Conservation (phyloP, 371 early-diverging fungal genomes). For the Mucor sp. region DNA sequence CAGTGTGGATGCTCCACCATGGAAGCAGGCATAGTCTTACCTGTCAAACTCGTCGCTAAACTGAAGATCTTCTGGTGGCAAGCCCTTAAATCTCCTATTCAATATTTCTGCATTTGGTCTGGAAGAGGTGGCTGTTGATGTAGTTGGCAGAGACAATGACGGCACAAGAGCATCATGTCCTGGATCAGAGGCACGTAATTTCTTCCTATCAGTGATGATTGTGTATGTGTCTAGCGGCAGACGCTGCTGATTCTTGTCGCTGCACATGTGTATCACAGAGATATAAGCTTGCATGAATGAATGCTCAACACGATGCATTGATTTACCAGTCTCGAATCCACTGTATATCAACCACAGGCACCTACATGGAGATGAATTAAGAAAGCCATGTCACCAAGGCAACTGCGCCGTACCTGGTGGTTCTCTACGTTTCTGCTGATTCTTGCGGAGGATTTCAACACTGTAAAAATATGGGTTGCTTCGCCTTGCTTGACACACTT, state of each 20-base stretch:
- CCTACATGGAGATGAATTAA: background rate
- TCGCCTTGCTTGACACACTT: constrained; percentile 13
- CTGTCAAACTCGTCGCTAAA: constrained; percentile 1
- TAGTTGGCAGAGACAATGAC: background rate
- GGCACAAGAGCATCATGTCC: background rate
- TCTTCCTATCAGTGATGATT: constrained; percentile 5
- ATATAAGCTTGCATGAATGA: background rate
- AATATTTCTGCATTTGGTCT: constrained; percentile 8
- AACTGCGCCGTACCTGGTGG: constrained; percentile 13
- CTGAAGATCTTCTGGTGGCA: constrained; percentile 8
- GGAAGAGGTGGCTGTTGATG: background rate
- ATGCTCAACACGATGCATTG: background rate
- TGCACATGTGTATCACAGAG: background rate
- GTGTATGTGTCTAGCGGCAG: constrained; percentile 19
- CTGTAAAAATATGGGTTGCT: constrained; percentile 34
- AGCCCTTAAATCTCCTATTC: constrained; percentile 6
- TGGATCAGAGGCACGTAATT: background rate
- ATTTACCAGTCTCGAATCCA: constrained; percentile 44
- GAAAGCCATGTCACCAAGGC: background rate
- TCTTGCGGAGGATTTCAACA: constrained; percentile 33
- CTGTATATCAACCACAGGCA: constrained; percentile 31
- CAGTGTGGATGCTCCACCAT: background rate
- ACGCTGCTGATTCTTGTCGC: constrained; percentile 16
- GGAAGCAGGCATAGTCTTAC: background rate
- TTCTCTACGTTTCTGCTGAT: constrained; percentile 30